A percentile compares a stretch with the other conserved stretches of the same genome.
Evolutionary conservation across 208 protist species (phyloP).

Genomic region (Trichomonas gallinae): DNA sequence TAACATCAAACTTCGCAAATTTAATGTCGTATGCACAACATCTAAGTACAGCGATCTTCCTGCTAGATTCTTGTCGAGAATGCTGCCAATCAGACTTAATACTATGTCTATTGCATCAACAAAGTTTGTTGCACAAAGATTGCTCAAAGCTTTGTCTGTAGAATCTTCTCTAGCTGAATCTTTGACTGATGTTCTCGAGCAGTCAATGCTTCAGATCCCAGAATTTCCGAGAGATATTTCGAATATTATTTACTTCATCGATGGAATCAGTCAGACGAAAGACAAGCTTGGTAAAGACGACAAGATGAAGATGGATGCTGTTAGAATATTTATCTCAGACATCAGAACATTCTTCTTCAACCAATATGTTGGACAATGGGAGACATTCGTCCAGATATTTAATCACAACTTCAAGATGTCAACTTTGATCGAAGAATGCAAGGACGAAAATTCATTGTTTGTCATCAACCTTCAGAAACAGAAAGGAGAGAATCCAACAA

Average conservation of each 20-base stretch:
- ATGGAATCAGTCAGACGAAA: not conserved
- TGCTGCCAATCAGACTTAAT: not conserved
- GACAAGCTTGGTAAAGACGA: not conserved
- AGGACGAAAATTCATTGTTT: not conserved
- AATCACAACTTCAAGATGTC: not conserved
- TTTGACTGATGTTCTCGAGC: not conserved
- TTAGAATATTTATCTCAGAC: not conserved
- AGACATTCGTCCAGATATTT: not conserved
- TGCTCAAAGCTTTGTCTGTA: not conserved
- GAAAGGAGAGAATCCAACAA: not conserved
- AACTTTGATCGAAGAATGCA: not conserved
- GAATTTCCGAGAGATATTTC: not conserved
- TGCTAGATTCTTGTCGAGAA: not conserved
- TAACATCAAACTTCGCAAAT: not conserved
- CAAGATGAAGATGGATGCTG: not conserved
- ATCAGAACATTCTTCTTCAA: not conserved
- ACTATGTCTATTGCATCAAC: not conserved
- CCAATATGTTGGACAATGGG: not conserved
- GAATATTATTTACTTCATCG: not conserved
- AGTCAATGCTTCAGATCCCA: not conserved
- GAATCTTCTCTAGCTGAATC: not conserved
- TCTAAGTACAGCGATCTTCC: not conserved
- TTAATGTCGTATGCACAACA: not conserved
- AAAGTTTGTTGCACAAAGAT: not conserved
- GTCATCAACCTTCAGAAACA: not conserved